A percentile compares a stretch with the other conserved stretches of the same genome.
These are phyloP conservation scores for Fragaria ananassa DNA, from an alignment of 306 rosid species.

Conservation along the genomic window DNA sequence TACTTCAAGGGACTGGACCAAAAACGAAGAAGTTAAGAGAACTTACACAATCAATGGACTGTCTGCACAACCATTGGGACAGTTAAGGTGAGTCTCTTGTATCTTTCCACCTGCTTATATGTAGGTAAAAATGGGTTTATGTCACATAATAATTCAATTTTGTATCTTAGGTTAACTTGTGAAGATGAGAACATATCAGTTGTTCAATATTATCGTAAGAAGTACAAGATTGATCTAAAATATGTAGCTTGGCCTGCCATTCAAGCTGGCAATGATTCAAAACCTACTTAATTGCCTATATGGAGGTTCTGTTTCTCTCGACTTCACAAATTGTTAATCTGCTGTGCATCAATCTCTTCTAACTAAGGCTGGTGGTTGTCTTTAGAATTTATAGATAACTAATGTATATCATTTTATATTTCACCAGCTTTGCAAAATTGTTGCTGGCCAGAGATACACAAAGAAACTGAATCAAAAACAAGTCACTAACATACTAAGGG, in stretches of 20 bases:
- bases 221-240: slow-evolving; percentile 24
- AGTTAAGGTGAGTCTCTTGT: slow-evolving; percentile 49
- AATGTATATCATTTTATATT: not conserved
- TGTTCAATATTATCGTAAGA: slow-evolving; percentile 47
- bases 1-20: not conserved
- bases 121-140: not conserved
- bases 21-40: slow-evolving; percentile 5
- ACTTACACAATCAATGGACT: slow-evolving; percentile 47
- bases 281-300: slow-evolving; percentile 54
- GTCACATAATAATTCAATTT: not conserved
- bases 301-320: slow-evolving; percentile 54
- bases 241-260: slow-evolving; percentile 54
- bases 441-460: slow-evolving; percentile 60
- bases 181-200: slow-evolving; percentile 42
- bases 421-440: slow-evolving; percentile 55
- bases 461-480: slow-evolving; percentile 55
- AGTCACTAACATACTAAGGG: slow-evolving; percentile 48
- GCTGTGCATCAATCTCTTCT: not conserved
- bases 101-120: not conserved
- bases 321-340: not conserved
- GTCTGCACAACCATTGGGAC: slow-evolving; percentile 36
- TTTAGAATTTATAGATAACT: not conserved
- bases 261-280: slow-evolving; percentile 59
- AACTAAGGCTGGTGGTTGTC: not conserved
- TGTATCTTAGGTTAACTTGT: slow-evolving; percentile 44